phyloP scores from a whole-genome alignment of 1,139 yeast genomes.

The Saccharomyces hybrid region DNA sequence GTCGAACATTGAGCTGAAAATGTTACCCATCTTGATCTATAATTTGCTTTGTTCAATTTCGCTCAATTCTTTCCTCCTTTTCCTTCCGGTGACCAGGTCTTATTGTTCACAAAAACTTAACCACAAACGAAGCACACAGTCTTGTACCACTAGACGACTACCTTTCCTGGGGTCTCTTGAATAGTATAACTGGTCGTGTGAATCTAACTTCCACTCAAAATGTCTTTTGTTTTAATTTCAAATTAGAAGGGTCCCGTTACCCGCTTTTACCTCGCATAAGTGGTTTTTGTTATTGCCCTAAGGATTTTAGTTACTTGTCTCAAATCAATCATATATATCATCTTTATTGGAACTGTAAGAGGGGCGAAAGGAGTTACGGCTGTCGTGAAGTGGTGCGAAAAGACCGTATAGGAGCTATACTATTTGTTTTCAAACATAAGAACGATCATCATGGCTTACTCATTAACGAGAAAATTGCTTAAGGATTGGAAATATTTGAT shows the following conservation, averaged over 20 bases:
- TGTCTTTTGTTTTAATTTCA: background rate
- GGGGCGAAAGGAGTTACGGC: background rate
- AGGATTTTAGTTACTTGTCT: background rate
- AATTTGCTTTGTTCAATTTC: background rate
- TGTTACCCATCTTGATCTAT: conserved; percentile 56
- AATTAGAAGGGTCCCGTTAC: background rate
- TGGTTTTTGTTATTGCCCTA: background rate
- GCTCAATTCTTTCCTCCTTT: background rate
- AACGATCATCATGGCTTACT: background rate
- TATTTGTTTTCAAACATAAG: background rate
- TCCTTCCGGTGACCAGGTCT: background rate
- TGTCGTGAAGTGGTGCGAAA: background rate
- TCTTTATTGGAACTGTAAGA: background rate
- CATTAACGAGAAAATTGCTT: conserved; percentile 22
- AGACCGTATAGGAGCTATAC: background rate
- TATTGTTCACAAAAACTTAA: background rate
- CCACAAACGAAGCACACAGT: background rate
- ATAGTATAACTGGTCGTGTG: background rate
- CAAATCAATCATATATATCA: background rate
- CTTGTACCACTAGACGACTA: background rate
- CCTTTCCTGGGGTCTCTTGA: background rate
- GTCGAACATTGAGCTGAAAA: conserved; percentile 77
- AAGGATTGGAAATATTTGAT: conserved; percentile 28
- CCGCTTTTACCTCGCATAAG: background rate
- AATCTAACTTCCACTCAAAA: background rate